These are phyloP conservation scores for Chalciporus sphaerocephalus DNA, from an alignment of 768 basidiomycete genomes.

Conservation along the genomic window DNA sequence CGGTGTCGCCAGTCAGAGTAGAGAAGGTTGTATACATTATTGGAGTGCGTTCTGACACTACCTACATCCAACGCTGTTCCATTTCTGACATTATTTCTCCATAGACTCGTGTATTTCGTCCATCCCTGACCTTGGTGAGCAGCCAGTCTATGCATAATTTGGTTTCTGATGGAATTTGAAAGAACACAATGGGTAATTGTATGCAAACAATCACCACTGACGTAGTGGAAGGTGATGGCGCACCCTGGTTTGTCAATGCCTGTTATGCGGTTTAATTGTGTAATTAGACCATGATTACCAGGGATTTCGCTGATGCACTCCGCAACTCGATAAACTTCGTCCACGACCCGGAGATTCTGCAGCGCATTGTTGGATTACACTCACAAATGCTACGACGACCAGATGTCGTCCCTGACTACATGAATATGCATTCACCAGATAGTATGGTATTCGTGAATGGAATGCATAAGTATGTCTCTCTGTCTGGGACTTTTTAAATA, in stretches of 20 bases:
- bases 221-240: not conserved
- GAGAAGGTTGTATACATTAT: not conserved
- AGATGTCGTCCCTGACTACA: not conserved
- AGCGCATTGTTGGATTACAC: conserved; percentile 4
- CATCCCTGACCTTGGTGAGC: not conserved
- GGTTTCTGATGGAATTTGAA: not conserved
- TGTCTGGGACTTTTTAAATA: too few species aligned
- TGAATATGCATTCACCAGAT: conserved; percentile 3
- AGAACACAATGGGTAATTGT: conserved; percentile 6
- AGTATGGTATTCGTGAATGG: conserved; percentile 3
- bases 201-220: conserved; percentile 6
- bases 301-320: not conserved
- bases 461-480: conserved; percentile 1
- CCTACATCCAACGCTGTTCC: not conserved
- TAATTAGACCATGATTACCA: not conserved
- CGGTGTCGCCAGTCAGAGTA: not conserved
- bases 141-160: not conserved
- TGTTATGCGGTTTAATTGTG: not conserved
- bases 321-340: not conserved
- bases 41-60: not conserved
- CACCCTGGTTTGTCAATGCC: conserved; percentile 1
- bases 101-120: not conserved
- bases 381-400: conserved; percentile 1
- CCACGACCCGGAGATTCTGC: not conserved
- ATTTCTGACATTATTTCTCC: not conserved